Evolutionary conservation across 176 grass and related monocot species (phyloP), one percentile per base, ranked within the genome.

Genomic region (Cocos nucifera): DNA sequence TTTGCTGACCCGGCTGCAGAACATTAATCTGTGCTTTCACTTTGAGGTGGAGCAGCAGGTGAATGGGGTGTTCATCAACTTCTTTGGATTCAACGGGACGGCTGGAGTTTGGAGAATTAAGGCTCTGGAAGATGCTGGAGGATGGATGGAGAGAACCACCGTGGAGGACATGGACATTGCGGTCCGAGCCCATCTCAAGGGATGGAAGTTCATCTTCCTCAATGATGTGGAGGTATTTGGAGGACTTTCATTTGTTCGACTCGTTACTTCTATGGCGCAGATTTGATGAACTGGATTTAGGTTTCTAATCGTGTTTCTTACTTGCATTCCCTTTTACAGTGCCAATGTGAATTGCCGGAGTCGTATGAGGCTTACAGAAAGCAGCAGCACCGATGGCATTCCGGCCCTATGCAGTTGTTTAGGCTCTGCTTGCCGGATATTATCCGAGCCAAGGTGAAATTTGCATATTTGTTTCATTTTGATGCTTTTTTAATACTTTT

Each of bases 151-250:
- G 49, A 83, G 94, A 16, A 98, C 94, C 16, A 98, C 94, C 0
- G 94, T 98, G 17, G 94, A 98, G 70, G 94, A 98, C 60, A 98
- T 98, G 94, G 94, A 98, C 67, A 98, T 98, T 62, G 94, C 94
- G 0, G 94, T 98, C 54, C 75, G 94, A 16, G 94, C 94, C 0
- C 94, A 98, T 21, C 84, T 98, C 15, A 77, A 83, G 19, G 94
- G 94, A 51, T 98, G 94, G 94, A 98, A 93, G 27, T 98, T 98
- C 32, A 54, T 89, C 63, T 98, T 89, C 63, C 79, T 98, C 4
- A 98, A 98, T 70, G 94, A 98, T 18, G 79, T 98, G 1, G 94
- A 98, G 88, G 94, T 93, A 86, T 27, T 65, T 16, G 17, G 22
- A 69, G 50, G 35, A 3, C 35, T 44, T 14, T 14, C 35, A 44